Evolutionary conservation across 495 filamentous ascomycete species (phyloP).

Genomic region (Beverwykella pulmonaria): DNA sequence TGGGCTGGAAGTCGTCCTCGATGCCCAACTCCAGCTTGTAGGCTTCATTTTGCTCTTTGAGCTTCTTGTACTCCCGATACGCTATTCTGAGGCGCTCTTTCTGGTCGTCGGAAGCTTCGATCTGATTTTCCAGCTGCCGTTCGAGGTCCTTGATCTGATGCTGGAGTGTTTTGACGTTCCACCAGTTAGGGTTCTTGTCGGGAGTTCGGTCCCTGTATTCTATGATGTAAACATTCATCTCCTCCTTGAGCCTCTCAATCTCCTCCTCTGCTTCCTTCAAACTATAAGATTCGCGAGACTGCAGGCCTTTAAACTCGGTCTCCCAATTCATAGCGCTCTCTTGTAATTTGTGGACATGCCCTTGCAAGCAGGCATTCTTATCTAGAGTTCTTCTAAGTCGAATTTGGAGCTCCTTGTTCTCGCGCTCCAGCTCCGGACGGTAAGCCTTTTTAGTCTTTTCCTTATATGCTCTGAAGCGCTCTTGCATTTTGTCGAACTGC

Average conservation of each 20-base stretch:
- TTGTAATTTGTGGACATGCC: neutral
- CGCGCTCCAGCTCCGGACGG: neutral
- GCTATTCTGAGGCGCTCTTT: neutral
- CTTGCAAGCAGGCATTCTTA: neutral
- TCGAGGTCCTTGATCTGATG: neutral
- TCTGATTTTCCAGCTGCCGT: neutral
- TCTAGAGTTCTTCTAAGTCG: neutral
- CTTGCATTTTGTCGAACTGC: neutral
- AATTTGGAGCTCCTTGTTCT: neutral
- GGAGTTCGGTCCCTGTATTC: neutral
- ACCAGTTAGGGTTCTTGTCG: slow-evolving; percentile 3
- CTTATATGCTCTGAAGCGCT: neutral
- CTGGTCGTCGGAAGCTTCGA: neutral
- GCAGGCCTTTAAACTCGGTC: neutral
- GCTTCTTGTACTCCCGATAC: neutral
- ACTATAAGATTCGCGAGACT: neutral
- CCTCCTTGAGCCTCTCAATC: neutral
- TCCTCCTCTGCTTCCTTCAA: neutral
- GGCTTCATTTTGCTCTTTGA: neutral
- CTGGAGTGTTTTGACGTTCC: neutral
- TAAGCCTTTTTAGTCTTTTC: neutral
- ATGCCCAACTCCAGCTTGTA: neutral
- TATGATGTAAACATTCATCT: neutral
- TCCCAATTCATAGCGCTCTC: neutral
- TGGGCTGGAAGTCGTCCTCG: neutral